Conservation (phyloP, 139 green algal species). For the Haematococcus sp. region DNA sequence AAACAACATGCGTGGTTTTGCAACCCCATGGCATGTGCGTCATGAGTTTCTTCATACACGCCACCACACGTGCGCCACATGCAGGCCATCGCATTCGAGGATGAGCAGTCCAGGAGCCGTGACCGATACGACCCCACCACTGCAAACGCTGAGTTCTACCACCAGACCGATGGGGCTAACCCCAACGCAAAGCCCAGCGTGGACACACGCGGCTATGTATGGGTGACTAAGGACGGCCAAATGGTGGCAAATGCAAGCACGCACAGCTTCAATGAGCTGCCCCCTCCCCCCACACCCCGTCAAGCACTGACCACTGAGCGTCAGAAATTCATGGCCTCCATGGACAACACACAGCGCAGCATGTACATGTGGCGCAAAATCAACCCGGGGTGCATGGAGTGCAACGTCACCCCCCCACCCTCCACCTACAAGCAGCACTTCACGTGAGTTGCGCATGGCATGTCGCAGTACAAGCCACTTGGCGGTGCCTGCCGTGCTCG, state of each 20-base stretch:
- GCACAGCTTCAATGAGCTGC: background rate
- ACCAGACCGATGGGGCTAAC: background rate
- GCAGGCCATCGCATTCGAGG: slow-evolving; percentile 6
- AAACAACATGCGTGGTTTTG: too few relatives aligned
- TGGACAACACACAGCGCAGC: background rate
- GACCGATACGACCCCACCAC: background rate
- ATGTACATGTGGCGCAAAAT: slow-evolving; percentile 12
- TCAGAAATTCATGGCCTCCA: background rate
- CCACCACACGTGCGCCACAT: too few relatives aligned
- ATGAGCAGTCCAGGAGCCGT: background rate
- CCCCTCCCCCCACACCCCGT: background rate
- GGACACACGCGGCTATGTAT: background rate
- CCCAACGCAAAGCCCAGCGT: background rate
- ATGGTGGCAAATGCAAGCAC: background rate
- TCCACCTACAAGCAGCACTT: too few relatives aligned
- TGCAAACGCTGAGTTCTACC: background rate
- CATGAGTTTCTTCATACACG: too few relatives aligned
- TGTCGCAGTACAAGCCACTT: background rate
- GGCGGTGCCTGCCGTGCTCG: background rate
- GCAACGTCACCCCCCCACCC: too few relatives aligned
- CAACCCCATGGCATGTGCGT: too few relatives aligned
- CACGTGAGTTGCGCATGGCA: background rate
- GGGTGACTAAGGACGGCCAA: background rate
- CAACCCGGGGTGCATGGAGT: background rate
- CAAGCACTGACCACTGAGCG: background rate